A percentile compares a stretch with the other conserved stretches of the same genome.
Conservation (phyloP, 169 alveolate genomes). For the Babesia sp. region DNA sequence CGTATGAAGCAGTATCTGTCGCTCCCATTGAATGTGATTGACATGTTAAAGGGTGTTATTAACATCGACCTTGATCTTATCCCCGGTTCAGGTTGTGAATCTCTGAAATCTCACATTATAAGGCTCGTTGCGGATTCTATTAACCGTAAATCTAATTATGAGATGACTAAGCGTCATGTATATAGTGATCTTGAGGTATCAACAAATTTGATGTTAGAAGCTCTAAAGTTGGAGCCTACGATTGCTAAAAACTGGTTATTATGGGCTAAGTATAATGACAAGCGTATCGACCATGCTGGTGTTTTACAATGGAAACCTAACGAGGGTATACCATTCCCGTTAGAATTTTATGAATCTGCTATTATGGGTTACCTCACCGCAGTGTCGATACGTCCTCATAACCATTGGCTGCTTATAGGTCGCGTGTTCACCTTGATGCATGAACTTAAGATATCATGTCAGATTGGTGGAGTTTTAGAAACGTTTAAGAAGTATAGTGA, state of each 20-base stretch:
- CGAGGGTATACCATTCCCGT: constrained; percentile 16
- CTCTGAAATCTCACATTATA: constrained; percentile 56
- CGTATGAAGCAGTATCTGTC: constrained; percentile 63
- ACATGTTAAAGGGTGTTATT: constrained; percentile 53
- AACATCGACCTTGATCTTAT: constrained; percentile 43
- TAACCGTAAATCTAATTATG: constrained; percentile 44
- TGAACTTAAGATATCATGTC: constrained; percentile 11
- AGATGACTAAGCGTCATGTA: constrained; percentile 12
- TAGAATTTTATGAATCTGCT: constrained; percentile 61
- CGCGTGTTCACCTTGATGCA: constrained; percentile 42
- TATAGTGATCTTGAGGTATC: constrained; percentile 46
- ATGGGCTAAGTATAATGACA: constrained; percentile 76
- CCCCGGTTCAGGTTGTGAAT: constrained; percentile 49
- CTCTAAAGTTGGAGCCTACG: constrained; percentile 73
- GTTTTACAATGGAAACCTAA: constrained; percentile 17
- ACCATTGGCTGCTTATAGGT: constrained; percentile 62
- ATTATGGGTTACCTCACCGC: constrained; percentile 75
- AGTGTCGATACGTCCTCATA: constrained; percentile 61
- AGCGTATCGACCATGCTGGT: constrained; percentile 50
- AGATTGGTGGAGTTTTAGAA: constrained; percentile 1
- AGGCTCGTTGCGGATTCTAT: constrained; percentile 62
- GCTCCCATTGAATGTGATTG: constrained; percentile 46
- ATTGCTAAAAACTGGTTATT: constrained; percentile 73
- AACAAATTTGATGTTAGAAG: constrained; percentile 60
- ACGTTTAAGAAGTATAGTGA: constrained; percentile 72